Base-by-base conservation (phyloP, 129 eudicot species). In the Lactuca saligna region DNA sequence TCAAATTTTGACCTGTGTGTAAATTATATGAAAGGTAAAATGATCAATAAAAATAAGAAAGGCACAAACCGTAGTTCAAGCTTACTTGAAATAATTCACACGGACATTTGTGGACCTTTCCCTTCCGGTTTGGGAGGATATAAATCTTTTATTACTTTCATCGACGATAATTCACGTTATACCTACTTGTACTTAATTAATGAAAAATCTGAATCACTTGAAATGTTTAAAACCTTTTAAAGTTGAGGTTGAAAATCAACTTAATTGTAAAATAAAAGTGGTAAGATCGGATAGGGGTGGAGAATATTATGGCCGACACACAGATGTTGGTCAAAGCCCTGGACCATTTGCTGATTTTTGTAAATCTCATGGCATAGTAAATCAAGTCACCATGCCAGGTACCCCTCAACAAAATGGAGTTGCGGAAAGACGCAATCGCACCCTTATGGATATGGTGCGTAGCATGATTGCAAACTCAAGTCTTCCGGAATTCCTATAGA, bases 191-290 rank as follows among this genome's bases (percentile, higher is more conserved):
- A 60, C 65, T 42, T 46, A 17, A 48, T 46, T 17, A 20, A 65
- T 1, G 17, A 65, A 0, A 44, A 65, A 44, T 29, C 35, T 7
- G 70, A 65, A 46, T 48, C 57, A 17, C 55, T 48, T 5, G 39
- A 65, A 8, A n/a, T 50, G 29, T 46, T 20, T 29, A 65, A 65
- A 46, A 20, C 10, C 20, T 65, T 65, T 17, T 46, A 65, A 65
- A 16, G 42, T 1, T 3, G 25, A 46, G 50, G 57, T 65, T 29
- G 70, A 65, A 31, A 48, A 65, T 10, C 57, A 65, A 25, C 65
- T 60, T 3, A 57, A 57, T 10, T 10, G 38, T 11, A 31, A 31
- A 42, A 34, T 54, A 20, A 20, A 20, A 20, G 20, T 20, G 20
- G 20, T 20, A 20, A 20, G 20, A 20, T 20, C 20, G 20, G 20